Conservation (phyloP, 2,329 filamentous ascomycete species). For the Diplocarpon mali region DNA sequence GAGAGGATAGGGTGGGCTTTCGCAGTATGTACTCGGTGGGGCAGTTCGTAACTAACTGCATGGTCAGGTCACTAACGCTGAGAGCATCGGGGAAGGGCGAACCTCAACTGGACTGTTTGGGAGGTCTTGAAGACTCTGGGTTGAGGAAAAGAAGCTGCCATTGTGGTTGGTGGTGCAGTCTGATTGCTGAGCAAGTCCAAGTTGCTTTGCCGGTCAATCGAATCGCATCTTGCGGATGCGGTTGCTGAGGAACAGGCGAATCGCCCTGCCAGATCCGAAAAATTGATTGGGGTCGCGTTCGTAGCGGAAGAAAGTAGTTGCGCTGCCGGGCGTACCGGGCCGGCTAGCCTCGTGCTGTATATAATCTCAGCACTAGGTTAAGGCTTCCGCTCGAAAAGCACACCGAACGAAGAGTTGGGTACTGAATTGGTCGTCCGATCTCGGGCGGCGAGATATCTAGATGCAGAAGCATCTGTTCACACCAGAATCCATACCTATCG, state of each 20-base stretch:
- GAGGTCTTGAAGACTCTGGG: constrained; percentile 20
- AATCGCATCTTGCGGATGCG: background rate
- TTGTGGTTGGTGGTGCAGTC: background rate
- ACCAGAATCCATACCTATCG: no score
- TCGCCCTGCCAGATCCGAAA: no score
- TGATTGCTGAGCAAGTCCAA: no score
- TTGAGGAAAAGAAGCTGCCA: constrained; percentile 16
- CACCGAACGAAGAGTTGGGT: no score
- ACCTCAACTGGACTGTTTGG: constrained; percentile 24
- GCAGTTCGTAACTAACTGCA: constrained; percentile 53
- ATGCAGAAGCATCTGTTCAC: no score
- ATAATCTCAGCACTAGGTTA: no score
- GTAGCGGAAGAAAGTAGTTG: background rate
- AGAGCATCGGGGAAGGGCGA: background rate
- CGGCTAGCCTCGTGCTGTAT: no score
- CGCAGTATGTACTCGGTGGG: constrained; percentile 46
- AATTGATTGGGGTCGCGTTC: background rate
- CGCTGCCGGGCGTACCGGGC: background rate
- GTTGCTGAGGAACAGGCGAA: background rate
- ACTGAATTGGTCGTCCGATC: no score
- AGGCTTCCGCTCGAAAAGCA: no score
- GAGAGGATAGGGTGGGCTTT: constrained; percentile 51
- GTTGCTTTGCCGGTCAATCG: background rate
- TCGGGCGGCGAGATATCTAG: no score
- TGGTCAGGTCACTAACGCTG: background rate